A percentile compares a stretch with the other conserved stretches of the same genome.
Evolutionary conservation across 495 filamentous ascomycete genomes (phyloP).

Genomic region (Opeltia flavorubescens): DNA sequence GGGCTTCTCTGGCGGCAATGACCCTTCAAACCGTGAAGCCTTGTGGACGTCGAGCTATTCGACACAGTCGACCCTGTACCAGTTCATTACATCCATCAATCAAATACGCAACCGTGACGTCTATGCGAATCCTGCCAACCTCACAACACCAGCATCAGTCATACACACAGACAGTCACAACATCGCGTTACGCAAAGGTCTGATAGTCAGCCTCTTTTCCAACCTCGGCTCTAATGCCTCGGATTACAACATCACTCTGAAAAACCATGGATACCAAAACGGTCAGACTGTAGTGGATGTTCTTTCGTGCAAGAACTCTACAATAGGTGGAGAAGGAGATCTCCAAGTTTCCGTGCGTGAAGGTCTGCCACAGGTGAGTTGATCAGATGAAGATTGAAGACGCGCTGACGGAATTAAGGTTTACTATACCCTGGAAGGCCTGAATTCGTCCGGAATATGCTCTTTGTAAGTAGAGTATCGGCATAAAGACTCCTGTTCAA

Average conservation of each 20-base stretch:
- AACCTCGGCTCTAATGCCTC: neutral
- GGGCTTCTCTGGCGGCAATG: conserved; percentile 40
- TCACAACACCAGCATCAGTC: neutral
- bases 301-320: neutral
- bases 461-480: too few species aligned
- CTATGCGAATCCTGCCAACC: neutral
- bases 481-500: too few species aligned
- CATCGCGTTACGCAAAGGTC: neutral
- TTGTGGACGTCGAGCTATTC: conserved; percentile 55
- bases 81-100: conserved; percentile 24
- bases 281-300: neutral
- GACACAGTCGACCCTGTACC: conserved; percentile 45
- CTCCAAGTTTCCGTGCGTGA: neutral
- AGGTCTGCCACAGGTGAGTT: neutral
- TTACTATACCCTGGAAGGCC: too few species aligned
- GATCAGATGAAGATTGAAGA: too few species aligned
- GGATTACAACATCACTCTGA: neutral
- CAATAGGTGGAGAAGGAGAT: neutral
- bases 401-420: too few species aligned
- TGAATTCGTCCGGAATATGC: too few species aligned
- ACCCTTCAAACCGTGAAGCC: conserved; percentile 59
- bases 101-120: neutral
- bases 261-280: neutral
- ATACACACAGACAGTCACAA: neutral
- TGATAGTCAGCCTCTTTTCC: neutral